Evolutionary conservation across 2,329 filamentous ascomycete species (phyloP).

Genomic region (Plectosphaerella sp.): DNA sequence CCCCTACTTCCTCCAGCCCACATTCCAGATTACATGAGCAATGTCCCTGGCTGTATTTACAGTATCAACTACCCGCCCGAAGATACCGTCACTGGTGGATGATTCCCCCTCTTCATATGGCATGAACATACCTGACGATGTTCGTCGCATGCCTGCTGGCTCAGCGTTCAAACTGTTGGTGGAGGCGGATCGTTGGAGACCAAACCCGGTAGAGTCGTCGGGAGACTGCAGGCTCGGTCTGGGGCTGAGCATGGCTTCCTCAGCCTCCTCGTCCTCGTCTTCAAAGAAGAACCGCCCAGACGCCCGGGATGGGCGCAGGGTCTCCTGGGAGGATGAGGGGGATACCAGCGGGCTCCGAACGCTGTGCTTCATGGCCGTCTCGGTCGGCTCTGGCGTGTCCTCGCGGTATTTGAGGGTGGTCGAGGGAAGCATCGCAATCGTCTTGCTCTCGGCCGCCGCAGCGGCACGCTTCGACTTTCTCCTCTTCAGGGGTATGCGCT

Average conservation of each 20-base stretch:
- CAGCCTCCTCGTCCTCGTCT: conserved; percentile 55
- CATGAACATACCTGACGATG: conserved; percentile 87
- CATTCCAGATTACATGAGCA: conserved; percentile 68
- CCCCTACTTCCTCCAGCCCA: conserved; percentile 55
- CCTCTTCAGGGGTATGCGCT: conserved; percentile 52
- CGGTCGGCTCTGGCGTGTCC: conserved; percentile 65
- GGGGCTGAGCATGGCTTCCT: conserved; percentile 33
- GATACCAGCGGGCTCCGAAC: conserved; percentile 50
- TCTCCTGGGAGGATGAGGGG: conserved; percentile 79
- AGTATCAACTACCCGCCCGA: conserved; percentile 78
- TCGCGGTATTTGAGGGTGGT: conserved; percentile 83
- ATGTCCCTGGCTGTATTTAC: conserved; percentile 69
- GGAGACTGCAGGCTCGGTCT: conserved; percentile 14
- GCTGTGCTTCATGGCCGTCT: conserved; percentile 60
- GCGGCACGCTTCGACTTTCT: conserved; percentile 28
- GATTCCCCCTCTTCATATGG: conserved; percentile 72
- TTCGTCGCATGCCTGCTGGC: conserved; percentile 65
- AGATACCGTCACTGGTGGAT: conserved; percentile 57
- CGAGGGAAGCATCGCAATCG: conserved; percentile 81
- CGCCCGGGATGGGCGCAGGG: conserved; percentile 65
- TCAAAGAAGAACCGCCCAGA: conserved; percentile 60
- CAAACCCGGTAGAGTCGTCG: conserved; percentile 12
- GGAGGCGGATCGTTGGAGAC: conserved; percentile 44
- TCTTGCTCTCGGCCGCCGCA: conserved; percentile 67
- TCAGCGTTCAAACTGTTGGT: conserved; percentile 45